These are phyloP conservation scores for Podospora tetraspora DNA, from an alignment of 495 filamentous ascomycete species.

Conservation along the genomic window DNA sequence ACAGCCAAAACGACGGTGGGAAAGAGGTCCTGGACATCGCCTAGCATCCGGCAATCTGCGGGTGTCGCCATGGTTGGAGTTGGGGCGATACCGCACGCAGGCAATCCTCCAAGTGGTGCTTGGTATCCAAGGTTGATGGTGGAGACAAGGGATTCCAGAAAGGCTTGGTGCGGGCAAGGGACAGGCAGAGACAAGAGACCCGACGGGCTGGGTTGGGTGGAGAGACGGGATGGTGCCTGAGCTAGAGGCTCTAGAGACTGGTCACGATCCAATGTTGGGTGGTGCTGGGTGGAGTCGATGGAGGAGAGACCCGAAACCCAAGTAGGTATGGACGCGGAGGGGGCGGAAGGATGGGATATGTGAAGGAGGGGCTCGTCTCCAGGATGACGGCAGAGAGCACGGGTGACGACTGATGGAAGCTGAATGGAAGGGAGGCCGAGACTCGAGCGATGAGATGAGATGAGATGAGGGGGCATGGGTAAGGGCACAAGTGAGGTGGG, in stretches of 20 bases:
- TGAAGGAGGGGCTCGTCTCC: no score
- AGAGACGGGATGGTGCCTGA: not conserved
- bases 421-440: no score
- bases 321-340: no score
- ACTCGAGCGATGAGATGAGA: no score
- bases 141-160: not conserved
- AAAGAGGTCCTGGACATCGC: not conserved
- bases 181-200: not conserved
- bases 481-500: not conserved
- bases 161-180: not conserved
- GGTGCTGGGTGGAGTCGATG: not conserved
- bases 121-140: not conserved
- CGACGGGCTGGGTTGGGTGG: not conserved
- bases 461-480: not conserved
- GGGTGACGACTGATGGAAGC: no score
- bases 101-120: no score
- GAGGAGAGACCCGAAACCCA: not conserved
- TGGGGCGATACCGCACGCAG: not conserved
- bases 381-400: no score
- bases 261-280: not conserved
- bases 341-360: not conserved
- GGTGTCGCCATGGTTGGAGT: not conserved
- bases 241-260: not conserved
- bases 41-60: not conserved
- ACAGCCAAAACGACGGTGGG: not conserved